Percentiles rank a stretch among this genome's conserved stretches.
Evolutionary conservation across 2,329 filamentous ascomycete species (phyloP).

Genomic region (Diaporthe velutina): DNA sequence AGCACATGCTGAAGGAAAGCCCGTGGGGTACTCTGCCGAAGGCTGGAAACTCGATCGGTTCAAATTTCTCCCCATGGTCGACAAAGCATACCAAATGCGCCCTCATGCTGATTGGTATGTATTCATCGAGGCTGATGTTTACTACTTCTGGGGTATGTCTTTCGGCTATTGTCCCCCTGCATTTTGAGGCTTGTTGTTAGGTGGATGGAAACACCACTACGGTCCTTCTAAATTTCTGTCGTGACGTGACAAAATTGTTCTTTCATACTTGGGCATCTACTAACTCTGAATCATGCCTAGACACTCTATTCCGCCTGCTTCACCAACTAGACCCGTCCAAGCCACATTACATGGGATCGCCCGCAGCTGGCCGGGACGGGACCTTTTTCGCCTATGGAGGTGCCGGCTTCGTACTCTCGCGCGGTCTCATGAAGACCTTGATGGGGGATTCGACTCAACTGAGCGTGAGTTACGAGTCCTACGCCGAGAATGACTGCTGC

Average conservation of each 20-base stretch:
- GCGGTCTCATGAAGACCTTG: not conserved
- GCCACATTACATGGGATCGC: not conserved
- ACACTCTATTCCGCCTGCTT: not conserved
- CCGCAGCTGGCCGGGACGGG: not conserved
- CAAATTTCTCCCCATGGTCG: constrained; percentile 6
- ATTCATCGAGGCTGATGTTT: constrained; percentile 13
- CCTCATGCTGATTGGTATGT: not conserved
- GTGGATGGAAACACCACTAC: not conserved
- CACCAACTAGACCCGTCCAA: constrained; percentile 16
- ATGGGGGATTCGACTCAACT: not conserved
- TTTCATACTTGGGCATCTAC: too few species aligned
- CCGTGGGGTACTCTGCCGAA: not conserved
- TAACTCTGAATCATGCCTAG: not conserved
- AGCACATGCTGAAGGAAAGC: not conserved
- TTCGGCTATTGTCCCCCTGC: not conserved
- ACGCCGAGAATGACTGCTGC: constrained; percentile 5
- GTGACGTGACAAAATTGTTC: not conserved
- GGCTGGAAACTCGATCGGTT: constrained; percentile 18
- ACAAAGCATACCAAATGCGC: constrained; percentile 4
- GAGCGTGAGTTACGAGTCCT: not conserved
- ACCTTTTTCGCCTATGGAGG: constrained; percentile 11
- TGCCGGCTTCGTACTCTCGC: constrained; percentile 1
- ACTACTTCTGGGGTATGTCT: constrained; percentile 6
- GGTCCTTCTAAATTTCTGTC: not conserved
- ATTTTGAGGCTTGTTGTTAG: too few species aligned